phyloP scores from a whole-genome alignment of 176 grass and related monocot species.

The Olyra latifolia region DNA sequence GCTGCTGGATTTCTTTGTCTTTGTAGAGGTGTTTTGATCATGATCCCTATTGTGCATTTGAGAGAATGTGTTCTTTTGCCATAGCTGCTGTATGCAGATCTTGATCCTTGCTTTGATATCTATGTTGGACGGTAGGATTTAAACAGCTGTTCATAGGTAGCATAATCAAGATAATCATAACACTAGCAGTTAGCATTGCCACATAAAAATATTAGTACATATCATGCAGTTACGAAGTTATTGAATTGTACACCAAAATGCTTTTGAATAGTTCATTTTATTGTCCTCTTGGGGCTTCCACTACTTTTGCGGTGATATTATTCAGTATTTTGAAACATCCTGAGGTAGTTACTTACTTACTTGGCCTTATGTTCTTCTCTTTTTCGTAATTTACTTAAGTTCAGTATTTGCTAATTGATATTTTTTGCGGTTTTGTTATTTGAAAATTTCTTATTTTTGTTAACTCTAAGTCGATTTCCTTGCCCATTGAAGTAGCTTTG shows the following conservation, averaged over 20 bases:
- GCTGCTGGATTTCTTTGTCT: background rate
- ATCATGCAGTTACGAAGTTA: background rate
- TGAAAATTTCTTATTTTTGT: background rate
- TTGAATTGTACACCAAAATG: background rate
- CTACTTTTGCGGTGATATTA: background rate
- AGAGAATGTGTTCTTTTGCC: background rate
- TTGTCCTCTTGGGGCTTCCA: background rate
- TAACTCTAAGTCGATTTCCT: background rate
- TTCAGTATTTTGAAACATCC: background rate
- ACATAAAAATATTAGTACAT: background rate
- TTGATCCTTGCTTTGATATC: conserved; percentile 4
- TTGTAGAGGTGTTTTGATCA: background rate
- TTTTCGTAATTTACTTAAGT: background rate
- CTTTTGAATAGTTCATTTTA: background rate
- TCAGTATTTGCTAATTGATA: background rate
- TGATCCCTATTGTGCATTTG: background rate
- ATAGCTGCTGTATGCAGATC: background rate
- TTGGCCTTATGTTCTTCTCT: background rate
- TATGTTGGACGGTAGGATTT: background rate
- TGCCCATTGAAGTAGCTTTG: background rate
- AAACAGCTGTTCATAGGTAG: background rate
- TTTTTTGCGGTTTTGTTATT: conserved; percentile 6
- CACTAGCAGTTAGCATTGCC: background rate
- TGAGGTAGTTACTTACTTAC: background rate
- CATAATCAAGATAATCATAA: background rate